phyloP scores from a whole-genome alignment of 2,329 filamentous ascomycete species.

The Calonectria hongkongensis region DNA sequence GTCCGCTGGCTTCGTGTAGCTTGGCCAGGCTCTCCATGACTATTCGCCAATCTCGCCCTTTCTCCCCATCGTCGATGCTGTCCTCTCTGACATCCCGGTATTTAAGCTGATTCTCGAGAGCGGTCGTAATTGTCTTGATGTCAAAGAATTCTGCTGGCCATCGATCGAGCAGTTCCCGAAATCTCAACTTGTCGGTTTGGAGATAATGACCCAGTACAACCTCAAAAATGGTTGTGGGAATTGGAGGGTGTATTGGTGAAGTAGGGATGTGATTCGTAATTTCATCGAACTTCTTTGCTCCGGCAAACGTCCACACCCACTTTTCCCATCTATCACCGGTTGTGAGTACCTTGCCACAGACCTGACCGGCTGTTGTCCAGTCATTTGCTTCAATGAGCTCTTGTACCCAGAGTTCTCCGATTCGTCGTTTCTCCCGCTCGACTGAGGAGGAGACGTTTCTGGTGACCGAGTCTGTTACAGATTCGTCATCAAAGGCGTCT shows the following conservation, averaged over 20 bases:
- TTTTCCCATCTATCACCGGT: slow-evolving; percentile 92
- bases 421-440: slow-evolving; percentile 90
- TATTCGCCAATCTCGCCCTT: slow-evolving; percentile 89
- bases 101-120: slow-evolving; percentile 88
- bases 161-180: slow-evolving; percentile 85
- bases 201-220: slow-evolving; percentile 93
- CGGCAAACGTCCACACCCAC: slow-evolving; percentile 95
- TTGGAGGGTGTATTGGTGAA: slow-evolving; percentile 83
- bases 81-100: slow-evolving; percentile 85
- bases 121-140: slow-evolving; percentile 82
- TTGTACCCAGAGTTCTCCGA: slow-evolving; percentile 95
- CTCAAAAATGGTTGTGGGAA: slow-evolving; percentile 90
- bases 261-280: slow-evolving; percentile 90
- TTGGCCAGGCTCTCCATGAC: slow-evolving; percentile 91
- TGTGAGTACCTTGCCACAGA: slow-evolving; percentile 88
- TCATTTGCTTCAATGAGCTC: slow-evolving; percentile 85
- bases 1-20: slow-evolving; percentile 87
- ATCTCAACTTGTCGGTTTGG: slow-evolving; percentile 82
- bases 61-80: slow-evolving; percentile 82
- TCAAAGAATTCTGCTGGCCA: slow-evolving; percentile 93
- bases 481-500: slow-evolving; percentile 84
- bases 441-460: slow-evolving; percentile 77
- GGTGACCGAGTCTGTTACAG: slow-evolving; percentile 74
- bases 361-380: slow-evolving; percentile 85
- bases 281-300: slow-evolving; percentile 90